These are phyloP conservation scores for Endoconidiophora laricicola DNA, from an alignment of 2,329 filamentous ascomycete genomes.

Conservation along the genomic window DNA sequence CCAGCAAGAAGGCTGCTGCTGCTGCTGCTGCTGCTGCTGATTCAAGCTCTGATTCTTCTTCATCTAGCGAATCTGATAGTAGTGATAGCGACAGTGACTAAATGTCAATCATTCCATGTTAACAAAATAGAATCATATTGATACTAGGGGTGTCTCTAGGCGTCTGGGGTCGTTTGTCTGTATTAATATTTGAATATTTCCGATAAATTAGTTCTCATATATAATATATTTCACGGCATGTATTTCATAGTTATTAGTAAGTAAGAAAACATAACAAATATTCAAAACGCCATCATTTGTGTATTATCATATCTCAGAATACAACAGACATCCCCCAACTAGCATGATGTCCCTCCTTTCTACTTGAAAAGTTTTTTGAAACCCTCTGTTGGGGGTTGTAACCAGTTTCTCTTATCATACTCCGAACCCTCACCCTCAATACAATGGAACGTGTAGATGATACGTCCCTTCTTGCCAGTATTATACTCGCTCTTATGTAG, in stretches of 20 bases:
- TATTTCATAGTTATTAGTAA: not conserved
- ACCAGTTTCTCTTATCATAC: conserved; percentile 84
- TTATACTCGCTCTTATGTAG: conserved; percentile 96
- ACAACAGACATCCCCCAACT: not conserved
- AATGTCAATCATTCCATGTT: not conserved
- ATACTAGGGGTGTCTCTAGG: not conserved
- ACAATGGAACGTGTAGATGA: conserved; percentile 95
- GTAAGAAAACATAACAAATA: not conserved
- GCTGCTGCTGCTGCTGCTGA: too few relatives aligned
- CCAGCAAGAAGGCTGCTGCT: too few relatives aligned
- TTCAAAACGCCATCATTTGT: too few relatives aligned
- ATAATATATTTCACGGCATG: not conserved
- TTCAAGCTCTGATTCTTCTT: too few relatives aligned
- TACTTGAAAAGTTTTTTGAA: conserved; percentile 52
- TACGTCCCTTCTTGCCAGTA: conserved; percentile 65
- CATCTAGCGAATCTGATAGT: too few relatives aligned
- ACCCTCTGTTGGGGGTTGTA: conserved; percentile 66
- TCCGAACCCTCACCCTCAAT: conserved; percentile 61
- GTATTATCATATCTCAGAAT: too few relatives aligned
- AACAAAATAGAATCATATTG: too few relatives aligned
- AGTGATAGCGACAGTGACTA: conserved; percentile 9
- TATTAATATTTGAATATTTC: not conserved
- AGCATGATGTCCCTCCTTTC: not conserved
- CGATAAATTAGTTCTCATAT: too few relatives aligned
- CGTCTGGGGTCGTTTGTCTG: not conserved